These are phyloP conservation scores for Ceriops tagal DNA, from an alignment of 345 rosid species.

Conservation along the genomic window DNA sequence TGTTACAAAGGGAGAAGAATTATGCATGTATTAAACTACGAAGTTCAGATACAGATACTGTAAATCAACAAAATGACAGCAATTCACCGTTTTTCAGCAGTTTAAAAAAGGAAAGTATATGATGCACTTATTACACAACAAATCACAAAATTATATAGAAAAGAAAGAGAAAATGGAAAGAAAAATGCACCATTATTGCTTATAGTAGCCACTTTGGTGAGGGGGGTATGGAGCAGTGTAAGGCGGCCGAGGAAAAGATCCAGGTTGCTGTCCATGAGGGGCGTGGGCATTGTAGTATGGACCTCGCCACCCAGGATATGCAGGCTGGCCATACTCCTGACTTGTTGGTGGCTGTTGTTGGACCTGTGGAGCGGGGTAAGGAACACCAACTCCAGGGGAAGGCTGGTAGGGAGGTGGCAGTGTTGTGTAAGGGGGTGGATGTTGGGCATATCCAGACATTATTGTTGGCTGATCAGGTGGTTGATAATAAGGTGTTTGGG, in stretches of 20 bases:
- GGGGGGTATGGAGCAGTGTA: constrained; percentile 64
- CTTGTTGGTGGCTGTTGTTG: constrained; percentile 60
- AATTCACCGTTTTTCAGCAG: background rate
- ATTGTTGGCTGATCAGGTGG: constrained; percentile 64
- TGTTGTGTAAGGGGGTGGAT: constrained; percentile 53
- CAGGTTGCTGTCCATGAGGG: constrained; percentile 51
- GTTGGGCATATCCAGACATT: constrained; percentile 52
- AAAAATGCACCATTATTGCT: constrained; percentile 39
- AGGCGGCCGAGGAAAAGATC: constrained; percentile 72
- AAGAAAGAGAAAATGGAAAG: background rate
- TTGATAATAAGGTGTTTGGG: constrained; percentile 58
- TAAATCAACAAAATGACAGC: too few relatives aligned
- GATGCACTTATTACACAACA: background rate
- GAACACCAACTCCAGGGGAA: constrained; percentile 35
- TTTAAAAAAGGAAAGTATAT: background rate
- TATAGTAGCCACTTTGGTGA: constrained; percentile 76
- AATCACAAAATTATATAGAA: background rate
- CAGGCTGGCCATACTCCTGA: constrained; percentile 76
- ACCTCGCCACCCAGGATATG: constrained; percentile 88
- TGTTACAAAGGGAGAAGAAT: too few relatives aligned
- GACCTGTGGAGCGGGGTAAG: constrained; percentile 57
- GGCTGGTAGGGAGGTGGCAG: constrained; percentile 55
- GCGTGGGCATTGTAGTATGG: constrained; percentile 69
- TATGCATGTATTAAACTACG: too few relatives aligned
- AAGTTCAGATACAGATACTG: too few relatives aligned